phyloP scores from a whole-genome alignment of 257 asterid species.

The Solanum medicagineum region DNA sequence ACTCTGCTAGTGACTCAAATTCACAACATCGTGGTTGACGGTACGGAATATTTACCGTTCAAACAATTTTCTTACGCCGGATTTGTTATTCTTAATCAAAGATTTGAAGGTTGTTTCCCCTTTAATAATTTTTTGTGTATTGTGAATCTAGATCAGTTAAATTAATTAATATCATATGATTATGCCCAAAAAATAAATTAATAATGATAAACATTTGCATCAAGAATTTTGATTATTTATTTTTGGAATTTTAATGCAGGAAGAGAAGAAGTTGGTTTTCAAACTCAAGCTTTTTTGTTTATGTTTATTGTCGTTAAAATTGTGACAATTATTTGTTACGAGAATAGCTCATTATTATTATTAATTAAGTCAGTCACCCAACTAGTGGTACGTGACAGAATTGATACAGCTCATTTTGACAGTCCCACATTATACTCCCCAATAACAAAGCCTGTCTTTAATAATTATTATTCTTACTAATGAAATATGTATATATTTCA shows the following conservation, averaged over 20 bases:
- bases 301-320: not conserved
- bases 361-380: not conserved
- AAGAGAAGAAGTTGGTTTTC: not conserved
- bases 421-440: not conserved
- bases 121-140: not conserved
- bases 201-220: not conserved
- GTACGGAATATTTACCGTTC: too few species aligned
- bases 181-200: not conserved
- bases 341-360: not conserved
- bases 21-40: too few species aligned
- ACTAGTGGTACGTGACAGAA: conserved; percentile 2
- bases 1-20: too few species aligned
- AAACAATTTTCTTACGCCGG: too few species aligned
- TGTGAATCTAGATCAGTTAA: not conserved
- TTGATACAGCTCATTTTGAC: conserved; percentile 26
- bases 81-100: too few species aligned
- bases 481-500: not conserved
- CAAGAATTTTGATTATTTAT: not conserved
- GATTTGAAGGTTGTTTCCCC: too few species aligned
- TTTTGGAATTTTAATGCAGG: not conserved
- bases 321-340: not conserved
- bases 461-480: not conserved
- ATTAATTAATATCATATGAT: not conserved
- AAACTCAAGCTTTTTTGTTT: not conserved
- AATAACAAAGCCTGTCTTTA: not conserved